Conservation (phyloP, 768 basidiomycete genomes). For the Suillus sp. region DNA sequence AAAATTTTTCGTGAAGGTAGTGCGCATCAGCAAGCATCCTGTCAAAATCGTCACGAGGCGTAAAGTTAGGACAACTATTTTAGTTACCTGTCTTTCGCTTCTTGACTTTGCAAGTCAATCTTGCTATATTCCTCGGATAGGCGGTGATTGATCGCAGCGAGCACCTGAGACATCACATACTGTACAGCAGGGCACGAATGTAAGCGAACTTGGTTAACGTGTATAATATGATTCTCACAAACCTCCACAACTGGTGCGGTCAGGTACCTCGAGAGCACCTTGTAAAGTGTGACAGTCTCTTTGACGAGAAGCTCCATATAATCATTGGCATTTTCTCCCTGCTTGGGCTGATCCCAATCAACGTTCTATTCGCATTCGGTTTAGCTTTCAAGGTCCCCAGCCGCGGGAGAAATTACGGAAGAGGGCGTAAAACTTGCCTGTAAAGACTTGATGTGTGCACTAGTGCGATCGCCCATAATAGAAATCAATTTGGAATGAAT, state of each 20-base stretch:
- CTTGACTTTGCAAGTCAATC: slow-evolving; percentile 80
- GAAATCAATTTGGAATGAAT: slow-evolving; percentile 97
- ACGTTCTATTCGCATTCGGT: slow-evolving; percentile 51
- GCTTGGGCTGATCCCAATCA: slow-evolving; percentile 71
- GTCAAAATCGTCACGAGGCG: slow-evolving; percentile 22
- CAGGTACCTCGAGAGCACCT: slow-evolving; percentile 91
- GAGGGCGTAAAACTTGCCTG: slow-evolving; percentile 50
- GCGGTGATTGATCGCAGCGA: slow-evolving; percentile 89
- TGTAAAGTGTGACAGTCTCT: slow-evolving; percentile 94
- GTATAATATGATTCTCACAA: slow-evolving; percentile 20
- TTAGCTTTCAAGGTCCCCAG: slow-evolving; percentile 8
- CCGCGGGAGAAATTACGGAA: slow-evolving; percentile 3
- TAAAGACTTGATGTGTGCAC: slow-evolving; percentile 80
- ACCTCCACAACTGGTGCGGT: slow-evolving; percentile 82
- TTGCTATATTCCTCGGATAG: slow-evolving; percentile 83
- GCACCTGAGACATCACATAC: slow-evolving; percentile 95
- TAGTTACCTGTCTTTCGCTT: slow-evolving; percentile 80
- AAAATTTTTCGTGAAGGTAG: slow-evolving; percentile 75
- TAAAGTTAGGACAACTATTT: slow-evolving; percentile 16
- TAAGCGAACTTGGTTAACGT: slow-evolving; percentile 17
- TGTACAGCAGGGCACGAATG: slow-evolving; percentile 36
- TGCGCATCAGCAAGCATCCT: slow-evolving; percentile 82
- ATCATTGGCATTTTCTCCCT: slow-evolving; percentile 68
- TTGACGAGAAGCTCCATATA: slow-evolving; percentile 94
- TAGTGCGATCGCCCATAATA: slow-evolving; percentile 96